These are phyloP conservation scores for Ambrosia artemisiifolia DNA, from an alignment of 129 eudicot genomes.

Conservation along the genomic window DNA sequence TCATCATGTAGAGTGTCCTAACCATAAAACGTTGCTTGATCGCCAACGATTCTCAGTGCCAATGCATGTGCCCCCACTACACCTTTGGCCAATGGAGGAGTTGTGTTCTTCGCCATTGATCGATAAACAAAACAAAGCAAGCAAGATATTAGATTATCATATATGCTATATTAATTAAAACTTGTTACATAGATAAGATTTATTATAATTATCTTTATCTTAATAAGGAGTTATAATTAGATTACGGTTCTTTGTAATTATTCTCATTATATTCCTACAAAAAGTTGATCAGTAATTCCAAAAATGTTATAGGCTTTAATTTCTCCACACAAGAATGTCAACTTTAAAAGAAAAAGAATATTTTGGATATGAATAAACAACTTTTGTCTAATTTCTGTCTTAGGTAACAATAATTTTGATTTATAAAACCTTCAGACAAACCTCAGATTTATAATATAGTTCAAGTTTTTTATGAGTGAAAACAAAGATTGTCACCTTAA, in stretches of 20 bases:
- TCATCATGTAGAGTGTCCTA: slow-evolving; percentile 87
- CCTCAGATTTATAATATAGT: too few relatives aligned
- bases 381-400: background rate
- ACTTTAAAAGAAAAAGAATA: background rate
- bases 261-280: too few relatives aligned
- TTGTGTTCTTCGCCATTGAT: slow-evolving; percentile 56
- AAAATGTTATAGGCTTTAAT: too few relatives aligned
- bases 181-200: too few relatives aligned
- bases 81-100: slow-evolving; percentile 70
- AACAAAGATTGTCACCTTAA: too few relatives aligned
- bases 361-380: background rate
- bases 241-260: too few relatives aligned
- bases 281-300: too few relatives aligned
- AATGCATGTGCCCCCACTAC: slow-evolving; percentile 74
- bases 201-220: too few relatives aligned
- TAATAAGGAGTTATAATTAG: too few relatives aligned
- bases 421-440: background rate
- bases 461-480: too few relatives aligned
- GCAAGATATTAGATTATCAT: too few relatives aligned
- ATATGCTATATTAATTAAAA: too few relatives aligned
- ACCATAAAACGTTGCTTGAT: slow-evolving; percentile 76
- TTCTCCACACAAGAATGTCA: background rate
- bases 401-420: background rate
- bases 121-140: background rate
- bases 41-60: slow-evolving; percentile 65